phyloP scores from a whole-genome alignment of 179 eudicot genomes.

The Monotropa hypopitys region DNA sequence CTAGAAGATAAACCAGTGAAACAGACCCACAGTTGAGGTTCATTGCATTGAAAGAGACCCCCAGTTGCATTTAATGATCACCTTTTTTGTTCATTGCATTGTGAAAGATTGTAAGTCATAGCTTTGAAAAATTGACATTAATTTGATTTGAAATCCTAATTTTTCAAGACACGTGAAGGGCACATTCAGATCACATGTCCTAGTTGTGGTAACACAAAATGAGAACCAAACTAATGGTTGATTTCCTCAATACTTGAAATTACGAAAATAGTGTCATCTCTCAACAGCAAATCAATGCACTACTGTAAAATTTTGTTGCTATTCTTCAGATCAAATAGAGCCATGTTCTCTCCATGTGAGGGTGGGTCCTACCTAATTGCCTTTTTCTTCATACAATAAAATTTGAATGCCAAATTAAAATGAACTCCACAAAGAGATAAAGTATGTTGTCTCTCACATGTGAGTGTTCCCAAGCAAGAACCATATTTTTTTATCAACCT shows the following conservation, averaged over 20 bases:
- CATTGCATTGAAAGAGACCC: too few relatives aligned
- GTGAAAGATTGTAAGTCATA: too few relatives aligned
- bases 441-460: constrained; percentile 11
- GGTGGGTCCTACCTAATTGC: constrained; percentile 7
- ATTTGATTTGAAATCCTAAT: too few relatives aligned
- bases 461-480: too few relatives aligned
- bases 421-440: neutral
- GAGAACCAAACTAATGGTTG: neutral
- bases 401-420: neutral
- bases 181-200: neutral
- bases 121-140: too few relatives aligned
- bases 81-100: too few relatives aligned
- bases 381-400: neutral
- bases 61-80: too few relatives aligned
- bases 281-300: neutral
- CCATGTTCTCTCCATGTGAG: constrained; percentile 12
- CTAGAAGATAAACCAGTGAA: neutral
- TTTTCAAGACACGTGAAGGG: neutral
- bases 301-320: neutral
- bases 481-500: neutral
- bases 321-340: neutral
- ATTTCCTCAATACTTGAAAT: neutral
- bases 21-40: too few relatives aligned
- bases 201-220: neutral
- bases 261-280: neutral